Evolutionary conservation across 140 eudicot genomes (phyloP), one percentile per base, ranked within the genome.

Genomic region (Flaveria floridana): DNA sequence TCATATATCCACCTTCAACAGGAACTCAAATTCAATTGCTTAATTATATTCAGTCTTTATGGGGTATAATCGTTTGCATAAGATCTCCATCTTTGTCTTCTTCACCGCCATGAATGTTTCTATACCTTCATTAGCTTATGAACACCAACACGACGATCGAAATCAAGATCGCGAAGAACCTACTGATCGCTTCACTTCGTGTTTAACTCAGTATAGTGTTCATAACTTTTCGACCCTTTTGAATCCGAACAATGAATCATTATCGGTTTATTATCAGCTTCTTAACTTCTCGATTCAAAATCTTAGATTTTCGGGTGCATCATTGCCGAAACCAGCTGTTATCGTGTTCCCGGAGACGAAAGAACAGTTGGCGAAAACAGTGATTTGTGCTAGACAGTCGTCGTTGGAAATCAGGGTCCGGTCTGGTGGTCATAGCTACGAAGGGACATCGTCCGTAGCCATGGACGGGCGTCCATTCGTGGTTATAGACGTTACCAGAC

Each of bases 401-500:
- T 56, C 76, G 0, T 47, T 76, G 0, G 93, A 87, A 70, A 82
- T 91, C 53, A 79, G 91, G 68, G 82, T 89, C 10, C 80, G 96
- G 81, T 71, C 86, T 30, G 96, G 97, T 0, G 97, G 97, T 14
- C 97, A 91, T 16, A 86, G 96, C 79, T 88, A 89, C 12, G 96
- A 89, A 70, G 97, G 97, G 39, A 26, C 85, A 2, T 91, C 94
- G 0, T 89, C 85, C 0, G 82, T 84, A 15, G 68, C 88, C 37
- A 50, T 56, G 53, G 87, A 82, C 1, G 90, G 86, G 20, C 50
- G 72, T n/a, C 81, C 85, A 0, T 91, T 91, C 65, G 89, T 83
- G 44, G 76, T 91, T 6, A 80, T 91, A 2, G 97, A 91, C 72
- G 73, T 91, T 86, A 89, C 86, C 61, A 82, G 77, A 16, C 53